phyloP scores from a whole-genome alignment of 768 basidiomycete species.

The Phylloporus sp. region DNA sequence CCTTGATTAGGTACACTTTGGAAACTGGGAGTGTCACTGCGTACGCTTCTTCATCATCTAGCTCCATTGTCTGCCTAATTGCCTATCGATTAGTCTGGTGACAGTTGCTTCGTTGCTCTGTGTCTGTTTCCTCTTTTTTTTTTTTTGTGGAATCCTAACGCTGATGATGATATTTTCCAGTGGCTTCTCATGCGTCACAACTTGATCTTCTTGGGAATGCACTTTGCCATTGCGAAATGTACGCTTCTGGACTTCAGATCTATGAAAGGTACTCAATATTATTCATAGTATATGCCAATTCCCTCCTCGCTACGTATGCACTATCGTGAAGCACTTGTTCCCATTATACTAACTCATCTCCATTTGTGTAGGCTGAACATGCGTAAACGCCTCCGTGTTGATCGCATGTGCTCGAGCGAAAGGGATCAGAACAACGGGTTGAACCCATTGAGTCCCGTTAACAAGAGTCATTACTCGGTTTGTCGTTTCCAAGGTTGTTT shows the following conservation, averaged over 20 bases:
- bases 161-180: slow-evolving; percentile 7
- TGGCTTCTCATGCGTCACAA: slow-evolving; percentile 35
- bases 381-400: slow-evolving; percentile 28
- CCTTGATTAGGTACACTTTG: slow-evolving; percentile 47
- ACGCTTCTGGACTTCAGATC: neutral
- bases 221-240: slow-evolving; percentile 34
- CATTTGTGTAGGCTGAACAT: slow-evolving; percentile 22
- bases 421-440: slow-evolving; percentile 17
- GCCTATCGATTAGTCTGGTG: slow-evolving; percentile 18
- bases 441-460: slow-evolving; percentile 14
- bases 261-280: neutral
- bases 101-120: slow-evolving; percentile 33
- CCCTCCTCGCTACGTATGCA: slow-evolving; percentile 32
- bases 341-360: neutral
- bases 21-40: slow-evolving; percentile 51
- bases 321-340: neutral
- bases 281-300: slow-evolving; percentile 30
- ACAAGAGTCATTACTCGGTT: slow-evolving; percentile 25
- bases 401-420: slow-evolving; percentile 26
- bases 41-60: slow-evolving; percentile 12
- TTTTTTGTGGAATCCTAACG: neutral
- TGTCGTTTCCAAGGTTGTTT: neutral
- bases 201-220: slow-evolving; percentile 34
- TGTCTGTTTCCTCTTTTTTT: slow-evolving; percentile 11
- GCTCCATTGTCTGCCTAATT: neutral